Base-by-base conservation (phyloP, 2,329 filamentous ascomycete genomes). In the Fusarium udum region DNA sequence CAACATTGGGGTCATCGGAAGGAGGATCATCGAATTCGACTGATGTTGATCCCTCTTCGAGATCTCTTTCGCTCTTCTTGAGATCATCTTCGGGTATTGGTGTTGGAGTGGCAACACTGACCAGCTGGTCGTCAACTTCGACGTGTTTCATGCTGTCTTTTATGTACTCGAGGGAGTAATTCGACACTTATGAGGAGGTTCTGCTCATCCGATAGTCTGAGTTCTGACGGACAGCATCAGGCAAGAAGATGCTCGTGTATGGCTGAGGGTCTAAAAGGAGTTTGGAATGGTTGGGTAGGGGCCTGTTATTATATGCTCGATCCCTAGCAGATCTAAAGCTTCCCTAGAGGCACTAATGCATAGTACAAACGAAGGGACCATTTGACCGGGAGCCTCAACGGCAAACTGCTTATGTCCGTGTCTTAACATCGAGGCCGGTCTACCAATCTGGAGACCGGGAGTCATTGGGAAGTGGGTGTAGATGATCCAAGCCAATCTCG, bases 1-100 rank as follows among this genome's bases (percentile, higher is more conserved):
- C 86, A 18, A 89, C 80, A 67, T 78, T 63, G 55, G 70, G 72
- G 45, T 77, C 72, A 37, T 59, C 64, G 28, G 66, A 60, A 52
- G 45, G 20, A 48, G 62, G n/a, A 11, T 75, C 74, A 15, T 78
- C 68, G 26, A 74, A 43, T 24, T 75, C 69, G 14, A 74, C 63
- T 14, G 76, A 76, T n/a, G 65, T 64, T 18, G 69, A 74, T 24
- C 66, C 76, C 13, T 69, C 62, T 34, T 78, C 76, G 6, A 76
- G 28, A n/a, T 78, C 71, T 15, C 46, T 61, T 34, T 72, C 75
- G 18, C 57, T 59, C 16, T 69, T 72, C 14, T 69, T 70, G 13
- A 65, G 31, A 22, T 61, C 39, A 11, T 71, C 63, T 12, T 56
- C 20, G 13, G 42, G 40, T 45, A 45, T 28, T 22, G 64, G 60